These are phyloP conservation scores for Epithemia pelagica DNA, from an alignment of 108 stramenopile genomes.

Conservation along the genomic window DNA sequence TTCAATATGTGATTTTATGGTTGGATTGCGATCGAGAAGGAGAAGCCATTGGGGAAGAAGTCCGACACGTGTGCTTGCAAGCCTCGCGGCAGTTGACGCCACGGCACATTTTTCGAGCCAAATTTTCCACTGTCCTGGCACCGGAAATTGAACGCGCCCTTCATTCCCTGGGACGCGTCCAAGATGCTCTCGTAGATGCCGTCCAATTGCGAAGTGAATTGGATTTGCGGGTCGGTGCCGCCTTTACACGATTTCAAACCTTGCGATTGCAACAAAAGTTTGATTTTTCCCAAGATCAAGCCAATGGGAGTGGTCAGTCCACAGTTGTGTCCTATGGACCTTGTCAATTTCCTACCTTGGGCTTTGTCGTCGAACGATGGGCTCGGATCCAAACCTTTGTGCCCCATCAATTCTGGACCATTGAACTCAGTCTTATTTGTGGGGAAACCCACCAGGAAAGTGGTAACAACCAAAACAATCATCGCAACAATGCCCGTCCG, in stretches of 20 bases:
- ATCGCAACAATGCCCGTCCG: slow-evolving; percentile 20
- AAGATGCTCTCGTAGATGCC: slow-evolving; percentile 69
- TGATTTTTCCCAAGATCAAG: slow-evolving; percentile 43
- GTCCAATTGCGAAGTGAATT: slow-evolving; percentile 90
- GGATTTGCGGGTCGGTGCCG: slow-evolving; percentile 94
- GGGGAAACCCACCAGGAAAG: slow-evolving; percentile 1
- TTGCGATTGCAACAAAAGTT: slow-evolving; percentile 86
- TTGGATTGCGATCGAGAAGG: slow-evolving; percentile 99
- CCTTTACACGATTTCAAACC: slow-evolving; percentile 98
- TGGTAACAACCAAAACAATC: slow-evolving; percentile 8
- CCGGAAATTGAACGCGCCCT: slow-evolving; percentile 82
- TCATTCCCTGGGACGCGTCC: slow-evolving; percentile 54
- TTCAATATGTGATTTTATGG: slow-evolving; percentile 89
- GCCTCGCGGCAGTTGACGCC: slow-evolving; percentile 23
- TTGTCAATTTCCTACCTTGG: slow-evolving; percentile 98
- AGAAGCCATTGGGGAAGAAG: slow-evolving; percentile 92
- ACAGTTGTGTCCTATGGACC: slow-evolving; percentile 90
- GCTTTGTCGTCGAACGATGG: slow-evolving; percentile 99
- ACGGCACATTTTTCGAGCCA: slow-evolving; percentile 56
- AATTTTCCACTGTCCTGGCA: slow-evolving; percentile 90
- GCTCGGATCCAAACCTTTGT: slow-evolving; percentile 89
- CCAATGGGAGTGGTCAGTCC: not conserved
- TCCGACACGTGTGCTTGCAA: slow-evolving; percentile 67
- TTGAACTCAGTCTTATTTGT: slow-evolving; percentile 44
- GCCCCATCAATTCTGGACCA: slow-evolving; percentile 90